These are phyloP conservation scores for Puccinia novopanici DNA, from an alignment of 1,284 basidiomycete species.

Conservation along the genomic window DNA sequence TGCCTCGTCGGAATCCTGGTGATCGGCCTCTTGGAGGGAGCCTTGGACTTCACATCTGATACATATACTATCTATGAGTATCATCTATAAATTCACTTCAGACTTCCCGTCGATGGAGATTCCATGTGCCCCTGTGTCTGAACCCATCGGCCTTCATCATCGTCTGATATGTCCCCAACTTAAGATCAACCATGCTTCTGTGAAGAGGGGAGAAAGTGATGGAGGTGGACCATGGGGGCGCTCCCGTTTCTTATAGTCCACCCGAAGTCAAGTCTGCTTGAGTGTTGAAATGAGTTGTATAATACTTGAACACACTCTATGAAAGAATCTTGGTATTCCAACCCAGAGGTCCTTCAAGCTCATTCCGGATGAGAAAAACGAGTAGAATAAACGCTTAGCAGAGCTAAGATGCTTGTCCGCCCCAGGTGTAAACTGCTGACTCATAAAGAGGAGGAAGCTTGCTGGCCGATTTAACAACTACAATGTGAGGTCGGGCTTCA, in stretches of 20 bases:
- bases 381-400: background rate
- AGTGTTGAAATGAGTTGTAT: no score
- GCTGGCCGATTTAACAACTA: conserved; percentile 1
- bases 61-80: background rate
- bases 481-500: background rate
- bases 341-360: background rate
- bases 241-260: background rate
- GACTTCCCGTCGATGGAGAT: background rate
- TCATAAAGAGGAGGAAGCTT: background rate
- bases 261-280: no score
- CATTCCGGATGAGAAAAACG: background rate
- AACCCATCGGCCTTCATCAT: background rate
- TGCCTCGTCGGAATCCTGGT: background rate
- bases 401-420: background rate
- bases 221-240: background rate
- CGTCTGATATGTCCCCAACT: background rate
- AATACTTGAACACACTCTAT: no score
- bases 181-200: background rate
- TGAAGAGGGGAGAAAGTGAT: background rate
- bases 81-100: background rate
- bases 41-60: background rate
- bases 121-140: background rate
- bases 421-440: background rate
- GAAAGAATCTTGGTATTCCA: background rate
- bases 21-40: no score